These are phyloP conservation scores for Pugionium cornutum DNA, from an alignment of 345 rosid species.

Conservation along the genomic window DNA sequence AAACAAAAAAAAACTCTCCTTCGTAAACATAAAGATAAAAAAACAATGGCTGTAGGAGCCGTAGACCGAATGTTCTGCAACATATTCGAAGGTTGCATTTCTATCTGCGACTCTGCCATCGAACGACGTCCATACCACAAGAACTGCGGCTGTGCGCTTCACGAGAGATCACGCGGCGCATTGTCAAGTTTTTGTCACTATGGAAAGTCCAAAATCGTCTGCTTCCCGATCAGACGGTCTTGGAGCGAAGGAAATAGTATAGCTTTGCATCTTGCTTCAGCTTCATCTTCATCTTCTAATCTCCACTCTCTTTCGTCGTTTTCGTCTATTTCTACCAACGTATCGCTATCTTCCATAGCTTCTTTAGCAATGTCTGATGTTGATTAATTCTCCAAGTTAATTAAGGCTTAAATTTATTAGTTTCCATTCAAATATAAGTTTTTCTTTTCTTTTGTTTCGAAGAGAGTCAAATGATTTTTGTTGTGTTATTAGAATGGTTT, in stretches of 20 bases:
- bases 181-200: constrained; percentile 31
- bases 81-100: constrained; percentile 59
- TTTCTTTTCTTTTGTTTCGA: background rate
- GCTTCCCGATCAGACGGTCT: constrained; percentile 58
- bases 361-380: constrained; percentile 25
- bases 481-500: constrained; percentile 21
- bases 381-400: constrained; percentile 8
- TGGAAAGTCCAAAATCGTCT: constrained; percentile 35
- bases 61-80: constrained; percentile 57
- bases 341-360: constrained; percentile 27
- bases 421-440: background rate
- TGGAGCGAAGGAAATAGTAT: constrained; percentile 68
- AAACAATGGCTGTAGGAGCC: constrained; percentile 48
- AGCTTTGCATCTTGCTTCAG: constrained; percentile 38
- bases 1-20: background rate
- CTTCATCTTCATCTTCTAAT: constrained; percentile 34
- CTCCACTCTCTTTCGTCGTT: constrained; percentile 52
- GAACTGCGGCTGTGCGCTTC: constrained; percentile 64
- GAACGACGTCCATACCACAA: constrained; percentile 72
- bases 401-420: constrained; percentile 8
- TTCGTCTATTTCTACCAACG: constrained; percentile 36
- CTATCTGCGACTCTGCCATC: constrained; percentile 45
- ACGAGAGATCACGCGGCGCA: constrained; percentile 30
- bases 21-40: constrained; percentile 23
- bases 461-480: constrained; percentile 13